Evolutionary conservation across 768 basidiomycete genomes (phyloP).

Genomic region (Tulasnella sp.): DNA sequence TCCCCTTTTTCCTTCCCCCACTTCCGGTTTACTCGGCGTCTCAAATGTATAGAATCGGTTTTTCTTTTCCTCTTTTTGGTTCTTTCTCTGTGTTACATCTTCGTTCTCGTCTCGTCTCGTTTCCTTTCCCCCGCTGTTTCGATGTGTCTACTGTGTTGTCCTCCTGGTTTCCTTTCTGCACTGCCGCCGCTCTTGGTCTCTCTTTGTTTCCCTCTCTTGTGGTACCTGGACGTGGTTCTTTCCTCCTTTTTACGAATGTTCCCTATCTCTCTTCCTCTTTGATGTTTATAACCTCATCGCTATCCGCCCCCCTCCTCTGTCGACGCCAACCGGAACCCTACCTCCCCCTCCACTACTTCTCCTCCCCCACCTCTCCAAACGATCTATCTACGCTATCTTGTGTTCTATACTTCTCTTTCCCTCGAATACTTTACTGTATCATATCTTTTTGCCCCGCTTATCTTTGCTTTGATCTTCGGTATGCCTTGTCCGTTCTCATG

Average conservation of each 20-base stretch:
- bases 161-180: neutral
- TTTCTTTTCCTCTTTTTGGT: neutral
- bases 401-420: neutral
- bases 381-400: neutral
- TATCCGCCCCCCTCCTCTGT: neutral
- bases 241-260: neutral
- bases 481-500: neutral
- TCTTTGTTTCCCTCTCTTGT: neutral
- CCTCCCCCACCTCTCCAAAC: neutral
- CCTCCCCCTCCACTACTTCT: neutral
- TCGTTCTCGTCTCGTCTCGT: neutral
- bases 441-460: neutral
- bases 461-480: neutral
- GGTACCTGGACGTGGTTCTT: neutral
- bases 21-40: neutral
- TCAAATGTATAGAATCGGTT: neutral
- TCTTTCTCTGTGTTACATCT: neutral
- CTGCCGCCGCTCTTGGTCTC: neutral
- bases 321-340: neutral
- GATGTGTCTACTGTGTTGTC: neutral
- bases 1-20: neutral
- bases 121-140: neutral
- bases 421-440: neutral
- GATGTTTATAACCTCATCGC: slow-evolving; percentile 2
- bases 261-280: neutral